Base-by-base conservation (phyloP, 192 early-diverging fungal species). In the Coemansia pectinata region DNA sequence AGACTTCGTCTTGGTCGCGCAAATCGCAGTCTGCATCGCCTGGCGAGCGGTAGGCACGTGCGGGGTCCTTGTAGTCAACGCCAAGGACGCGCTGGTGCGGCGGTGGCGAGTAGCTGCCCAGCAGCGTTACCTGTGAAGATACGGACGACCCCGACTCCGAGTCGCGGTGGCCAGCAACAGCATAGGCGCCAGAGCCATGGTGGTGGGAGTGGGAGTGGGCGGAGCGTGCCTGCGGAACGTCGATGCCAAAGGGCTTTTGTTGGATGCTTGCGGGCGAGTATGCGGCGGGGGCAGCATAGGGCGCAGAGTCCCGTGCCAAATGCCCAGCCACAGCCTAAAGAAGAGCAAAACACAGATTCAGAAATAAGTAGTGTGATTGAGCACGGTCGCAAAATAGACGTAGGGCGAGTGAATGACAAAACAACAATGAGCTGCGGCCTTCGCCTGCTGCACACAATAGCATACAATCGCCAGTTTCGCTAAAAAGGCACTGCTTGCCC, bases 1-100 rank as follows among this genome's bases (percentile, higher is more conserved):
- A 83, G 40, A 83, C 80, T 34, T 83, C 80, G 39, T 83, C 80
- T 50, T 77, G 70, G 36, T 72, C 70, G 50, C 63, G 63, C 69
- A 64, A 42, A 53, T 53, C 34, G 19, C 12, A 23, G 27, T 36
- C 69, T 5, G 61, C 38, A 11, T 52, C 47, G 7, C 5, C 11
- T n/a, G 52, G 66, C 36, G 39, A 45, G 29, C 52, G 67, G 14
- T 62, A 29, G n/a, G 41, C 36, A 57, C n/a, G 21, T 4, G 66
- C 40, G 11, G 29, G 17, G 31, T 58, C 58, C 39, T 45, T 60
- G 48, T 68, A 72, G 19, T 69, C 50, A 36, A 27, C 27, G 29
- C 36, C 21, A 19, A 65, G 59, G 38, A 14, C 36, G n/a, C 21
- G 63, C 73, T 74, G 74, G 27, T 71, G 70, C 8, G 53, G 63